phyloP scores from a whole-genome alignment of 352 stramenopile genomes.

The Globisporangium spinosum region DNA sequence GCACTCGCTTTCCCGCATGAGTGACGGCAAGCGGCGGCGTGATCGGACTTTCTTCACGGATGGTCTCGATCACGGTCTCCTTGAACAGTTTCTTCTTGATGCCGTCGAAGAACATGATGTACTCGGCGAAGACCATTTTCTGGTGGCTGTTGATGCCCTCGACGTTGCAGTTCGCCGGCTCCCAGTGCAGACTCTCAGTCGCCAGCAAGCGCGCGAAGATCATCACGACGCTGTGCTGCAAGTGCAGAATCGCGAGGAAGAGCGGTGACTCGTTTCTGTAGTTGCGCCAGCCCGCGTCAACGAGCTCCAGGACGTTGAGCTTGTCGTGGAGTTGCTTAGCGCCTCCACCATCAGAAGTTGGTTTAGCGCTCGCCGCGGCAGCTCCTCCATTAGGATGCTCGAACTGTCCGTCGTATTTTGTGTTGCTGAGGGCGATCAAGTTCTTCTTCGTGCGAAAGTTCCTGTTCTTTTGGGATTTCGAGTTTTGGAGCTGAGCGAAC shows the following conservation, averaged over 20 bases:
- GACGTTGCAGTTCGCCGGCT: constrained; percentile 59
- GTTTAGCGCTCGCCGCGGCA: not conserved
- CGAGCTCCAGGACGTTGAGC: constrained; percentile 25
- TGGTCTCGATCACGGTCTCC: constrained; percentile 64
- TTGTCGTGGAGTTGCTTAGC: not conserved
- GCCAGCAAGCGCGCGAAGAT: constrained; percentile 38
- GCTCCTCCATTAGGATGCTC: not conserved
- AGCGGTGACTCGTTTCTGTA: constrained; percentile 62
- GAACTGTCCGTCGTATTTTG: constrained; percentile 3
- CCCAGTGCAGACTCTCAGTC: constrained; percentile 39
- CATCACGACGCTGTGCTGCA: constrained; percentile 41
- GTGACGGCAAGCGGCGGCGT: constrained; percentile 51
- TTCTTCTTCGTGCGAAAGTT: constrained; percentile 11
- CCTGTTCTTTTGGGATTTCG: not conserved
- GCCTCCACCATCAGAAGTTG: not conserved
- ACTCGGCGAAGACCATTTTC: constrained; percentile 44
- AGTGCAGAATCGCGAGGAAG: constrained; percentile 55
- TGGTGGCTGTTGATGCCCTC: constrained; percentile 32
- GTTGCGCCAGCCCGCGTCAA: constrained; percentile 57
- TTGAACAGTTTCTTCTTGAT: constrained; percentile 60
- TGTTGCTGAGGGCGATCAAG: constrained; percentile 17
- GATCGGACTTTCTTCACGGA: constrained; percentile 62
- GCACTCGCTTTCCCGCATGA: constrained; percentile 27
- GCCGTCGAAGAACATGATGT: constrained; percentile 71
- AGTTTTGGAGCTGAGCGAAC: not conserved